Conservation (phyloP, 179 eudicot genomes). For the Silene vulgaris region DNA sequence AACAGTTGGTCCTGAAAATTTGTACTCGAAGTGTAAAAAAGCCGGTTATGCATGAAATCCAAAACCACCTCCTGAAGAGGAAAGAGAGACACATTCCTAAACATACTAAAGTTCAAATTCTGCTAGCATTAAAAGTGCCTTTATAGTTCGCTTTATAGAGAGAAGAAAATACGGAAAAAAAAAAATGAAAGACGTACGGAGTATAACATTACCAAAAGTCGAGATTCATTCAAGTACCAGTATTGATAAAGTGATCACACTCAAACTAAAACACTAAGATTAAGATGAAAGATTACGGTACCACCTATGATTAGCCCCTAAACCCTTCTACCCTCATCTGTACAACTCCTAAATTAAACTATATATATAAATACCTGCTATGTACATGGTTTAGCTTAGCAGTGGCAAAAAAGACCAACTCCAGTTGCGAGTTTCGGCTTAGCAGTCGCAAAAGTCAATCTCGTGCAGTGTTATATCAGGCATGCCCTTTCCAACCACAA, state of each 20-base stretch:
- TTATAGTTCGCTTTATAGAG: too few species aligned
- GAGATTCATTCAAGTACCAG: not conserved
- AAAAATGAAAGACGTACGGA: not conserved
- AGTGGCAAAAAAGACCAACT: conserved; percentile 7
- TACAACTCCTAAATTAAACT: conserved; percentile 21
- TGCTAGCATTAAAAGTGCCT: too few species aligned
- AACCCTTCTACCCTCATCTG: conserved; percentile 16
- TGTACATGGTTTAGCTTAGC: conserved; percentile 15
- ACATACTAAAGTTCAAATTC: too few species aligned
- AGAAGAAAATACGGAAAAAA: too few species aligned
- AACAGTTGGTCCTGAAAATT: too few species aligned
- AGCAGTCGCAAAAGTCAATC: conserved; percentile 1
- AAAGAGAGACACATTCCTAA: too few species aligned
- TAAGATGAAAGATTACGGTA: not conserved
- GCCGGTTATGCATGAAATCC: too few species aligned
- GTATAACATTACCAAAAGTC: not conserved
- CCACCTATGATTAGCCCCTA: not conserved
- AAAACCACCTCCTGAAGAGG: too few species aligned
- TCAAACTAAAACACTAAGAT: not conserved
- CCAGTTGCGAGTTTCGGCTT: not conserved
- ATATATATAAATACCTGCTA: conserved; percentile 14
- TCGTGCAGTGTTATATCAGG: conserved; percentile 13
- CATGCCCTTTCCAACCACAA: conserved; percentile 4
- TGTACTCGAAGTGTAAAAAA: too few species aligned
- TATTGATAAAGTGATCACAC: not conserved